Conservation (phyloP, 768 basidiomycete genomes). For the Mycena sanguinolenta region DNA sequence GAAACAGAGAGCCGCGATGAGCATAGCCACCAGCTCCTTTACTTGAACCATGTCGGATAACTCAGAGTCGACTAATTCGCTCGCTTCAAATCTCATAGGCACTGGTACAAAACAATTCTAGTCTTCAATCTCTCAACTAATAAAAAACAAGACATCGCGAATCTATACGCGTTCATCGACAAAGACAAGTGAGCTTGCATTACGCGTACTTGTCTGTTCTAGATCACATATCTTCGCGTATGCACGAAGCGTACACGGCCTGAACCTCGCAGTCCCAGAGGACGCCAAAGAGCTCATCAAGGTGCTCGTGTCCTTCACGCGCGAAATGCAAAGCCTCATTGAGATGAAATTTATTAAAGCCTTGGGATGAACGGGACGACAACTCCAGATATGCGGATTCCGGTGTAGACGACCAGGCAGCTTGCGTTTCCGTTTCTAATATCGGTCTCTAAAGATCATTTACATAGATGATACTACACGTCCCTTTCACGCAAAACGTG, state of each 20-base stretch:
- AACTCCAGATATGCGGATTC: constrained; percentile 77
- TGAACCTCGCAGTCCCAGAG: constrained; percentile 87
- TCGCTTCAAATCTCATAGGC: constrained; percentile 60
- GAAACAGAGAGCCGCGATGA: no score
- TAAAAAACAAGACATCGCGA: constrained; percentile 56
- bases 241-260: constrained; percentile 76
- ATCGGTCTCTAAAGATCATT: constrained; percentile 29
- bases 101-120: constrained; percentile 34
- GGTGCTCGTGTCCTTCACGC: constrained; percentile 1
- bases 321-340: background rate
- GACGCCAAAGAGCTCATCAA: constrained; percentile 83
- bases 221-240: constrained; percentile 43
- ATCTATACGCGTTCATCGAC: constrained; percentile 72
- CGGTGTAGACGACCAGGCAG: constrained; percentile 85
- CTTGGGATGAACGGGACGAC: constrained; percentile 84
- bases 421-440: background rate
- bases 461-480: constrained; percentile 79
- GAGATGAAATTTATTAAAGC: constrained; percentile 45
- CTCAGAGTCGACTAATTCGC: constrained; percentile 54
- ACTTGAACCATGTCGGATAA: constrained; percentile 32
- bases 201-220: constrained; percentile 23
- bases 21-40: background rate
- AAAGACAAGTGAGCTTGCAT: constrained; percentile 70
- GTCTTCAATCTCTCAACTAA: background rate
- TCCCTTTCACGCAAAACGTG: constrained; percentile 86